Evolutionary conservation across 139 green algal species (phyloP).

Genomic region (Chlamydomonas sp.): DNA sequence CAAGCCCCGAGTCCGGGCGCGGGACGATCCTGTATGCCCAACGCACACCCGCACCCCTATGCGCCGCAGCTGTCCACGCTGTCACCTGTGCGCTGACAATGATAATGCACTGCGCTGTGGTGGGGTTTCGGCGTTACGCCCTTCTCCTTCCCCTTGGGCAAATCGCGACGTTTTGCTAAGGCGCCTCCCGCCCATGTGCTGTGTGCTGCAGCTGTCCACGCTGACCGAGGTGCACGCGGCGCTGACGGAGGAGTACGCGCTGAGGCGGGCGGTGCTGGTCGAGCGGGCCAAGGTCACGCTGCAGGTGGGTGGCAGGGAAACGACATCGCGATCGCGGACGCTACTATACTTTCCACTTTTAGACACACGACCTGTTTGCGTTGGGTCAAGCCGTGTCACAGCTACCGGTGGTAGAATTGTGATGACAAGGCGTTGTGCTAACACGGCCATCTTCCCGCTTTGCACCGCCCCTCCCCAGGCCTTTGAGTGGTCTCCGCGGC

Average conservation of each 20-base stretch:
- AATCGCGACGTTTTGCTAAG: neutral
- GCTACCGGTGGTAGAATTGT: neutral
- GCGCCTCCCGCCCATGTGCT: neutral
- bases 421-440: neutral
- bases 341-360: neutral
- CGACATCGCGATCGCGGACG: neutral
- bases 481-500: slow-evolving; percentile 33
- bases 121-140: neutral
- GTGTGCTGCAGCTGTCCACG: neutral
- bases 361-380: too few species aligned
- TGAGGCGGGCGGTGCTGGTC: slow-evolving; percentile 22
- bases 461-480: neutral
- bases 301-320: slow-evolving; percentile 12
- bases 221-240: slow-evolving; percentile 12
- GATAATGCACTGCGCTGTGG: too few species aligned
- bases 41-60: too few species aligned
- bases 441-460: neutral
- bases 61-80: too few species aligned
- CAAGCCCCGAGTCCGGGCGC: too few species aligned
- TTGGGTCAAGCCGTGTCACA: too few species aligned
- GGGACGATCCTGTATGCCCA: too few species aligned
- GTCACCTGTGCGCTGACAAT: too few species aligned
- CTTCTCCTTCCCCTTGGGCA: neutral
- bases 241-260: slow-evolving; percentile 23
- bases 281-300: slow-evolving; percentile 42